These are phyloP conservation scores for Chenopodium suecicum DNA, from an alignment of 148 eudicot species.

Conservation along the genomic window DNA sequence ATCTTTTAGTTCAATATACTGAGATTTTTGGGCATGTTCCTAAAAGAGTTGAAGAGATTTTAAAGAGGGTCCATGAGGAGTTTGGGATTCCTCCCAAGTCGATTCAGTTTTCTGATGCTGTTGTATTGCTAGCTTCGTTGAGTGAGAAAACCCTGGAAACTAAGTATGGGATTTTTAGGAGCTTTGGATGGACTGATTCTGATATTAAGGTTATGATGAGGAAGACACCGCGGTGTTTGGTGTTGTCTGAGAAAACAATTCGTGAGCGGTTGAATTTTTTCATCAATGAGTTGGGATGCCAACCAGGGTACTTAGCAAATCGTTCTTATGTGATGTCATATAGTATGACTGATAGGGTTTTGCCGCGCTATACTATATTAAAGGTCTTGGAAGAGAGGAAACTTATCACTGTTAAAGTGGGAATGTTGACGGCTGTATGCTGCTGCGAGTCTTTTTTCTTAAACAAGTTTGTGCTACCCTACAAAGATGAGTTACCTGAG, in stretches of 20 bases:
- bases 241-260: constrained; percentile 22
- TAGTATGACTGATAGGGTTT: constrained; percentile 33
- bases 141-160: constrained; percentile 10
- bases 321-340: constrained; percentile 24
- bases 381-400: constrained; percentile 26
- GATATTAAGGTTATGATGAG: constrained; percentile 25
- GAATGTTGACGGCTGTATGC: constrained; percentile 18
- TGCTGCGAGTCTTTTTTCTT: constrained; percentile 19
- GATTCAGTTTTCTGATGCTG: constrained; percentile 14
- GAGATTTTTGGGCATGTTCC: constrained; percentile 13
- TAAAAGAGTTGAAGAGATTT: constrained; percentile 8
- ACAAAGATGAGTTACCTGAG: constrained; percentile 34
- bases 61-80: constrained; percentile 22
- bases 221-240: constrained; percentile 23
- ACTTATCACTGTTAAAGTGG: constrained; percentile 3
- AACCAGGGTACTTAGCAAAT: constrained; percentile 20
- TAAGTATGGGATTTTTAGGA: constrained; percentile 29
- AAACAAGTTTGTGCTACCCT: constrained; percentile 21
- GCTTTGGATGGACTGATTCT: constrained; percentile 40
- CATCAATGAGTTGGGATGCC: constrained; percentile 39
- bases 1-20: constrained; percentile 19
- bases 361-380: constrained; percentile 28
- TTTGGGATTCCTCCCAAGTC: constrained; percentile 26
- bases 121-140: constrained; percentile 23
- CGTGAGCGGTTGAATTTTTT: constrained; percentile 23